phyloP scores from a whole-genome alignment of 371 early-diverging fungal species.

The Cokeromyces recurvatus region DNA sequence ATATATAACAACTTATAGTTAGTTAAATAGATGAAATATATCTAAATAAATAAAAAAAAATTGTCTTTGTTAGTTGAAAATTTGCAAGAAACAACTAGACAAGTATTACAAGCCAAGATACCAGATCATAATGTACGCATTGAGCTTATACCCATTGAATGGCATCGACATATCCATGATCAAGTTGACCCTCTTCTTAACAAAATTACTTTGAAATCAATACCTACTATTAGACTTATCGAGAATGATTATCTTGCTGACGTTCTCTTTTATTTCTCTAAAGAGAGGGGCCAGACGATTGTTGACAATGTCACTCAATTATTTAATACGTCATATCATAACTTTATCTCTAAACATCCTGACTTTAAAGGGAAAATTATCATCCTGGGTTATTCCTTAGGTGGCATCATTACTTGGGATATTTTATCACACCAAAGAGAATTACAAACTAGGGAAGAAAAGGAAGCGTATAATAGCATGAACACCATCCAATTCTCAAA shows the following conservation, averaged over 20 bases:
- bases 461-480: constrained; percentile 29
- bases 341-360: constrained; percentile 51
- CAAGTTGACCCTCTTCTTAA: constrained; percentile 38
- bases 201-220: constrained; percentile 62
- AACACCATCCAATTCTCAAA: constrained; percentile 45
- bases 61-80: constrained; percentile 33
- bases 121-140: constrained; percentile 42
- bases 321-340: constrained; percentile 52
- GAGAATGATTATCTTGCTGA: constrained; percentile 70
- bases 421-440: constrained; percentile 48
- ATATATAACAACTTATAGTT: not conserved
- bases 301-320: constrained; percentile 50
- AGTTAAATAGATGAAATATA: not conserved
- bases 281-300: constrained; percentile 54
- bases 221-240: constrained; percentile 57
- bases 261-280: constrained; percentile 56
- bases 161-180: constrained; percentile 53
- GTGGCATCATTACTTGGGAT: constrained; percentile 64
- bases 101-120: constrained; percentile 50
- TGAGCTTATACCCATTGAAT: constrained; percentile 53
- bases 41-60: not conserved
- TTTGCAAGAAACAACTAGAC: constrained; percentile 50
- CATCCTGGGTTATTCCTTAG: constrained; percentile 62
- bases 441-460: constrained; percentile 7
- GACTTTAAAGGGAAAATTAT: constrained; percentile 54